A percentile compares a stretch with the other conserved stretches of the same genome.
phyloP scores from a whole-genome alignment of 441 rosid species.

The Pelargonium australe region DNA sequence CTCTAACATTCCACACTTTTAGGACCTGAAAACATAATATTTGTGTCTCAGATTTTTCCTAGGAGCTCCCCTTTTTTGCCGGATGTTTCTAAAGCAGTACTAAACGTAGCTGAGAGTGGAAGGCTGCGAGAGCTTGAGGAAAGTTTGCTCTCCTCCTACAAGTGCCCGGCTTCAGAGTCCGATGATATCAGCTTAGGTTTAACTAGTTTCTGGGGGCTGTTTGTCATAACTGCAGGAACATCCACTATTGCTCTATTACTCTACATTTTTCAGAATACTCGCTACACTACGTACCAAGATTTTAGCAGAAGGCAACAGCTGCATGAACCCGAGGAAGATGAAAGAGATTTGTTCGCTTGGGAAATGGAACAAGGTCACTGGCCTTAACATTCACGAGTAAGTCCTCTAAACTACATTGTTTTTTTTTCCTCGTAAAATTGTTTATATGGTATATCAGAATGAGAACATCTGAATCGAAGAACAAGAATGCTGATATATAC shows the following conservation, averaged over 20 bases:
- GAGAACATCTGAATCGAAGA: too few relatives aligned
- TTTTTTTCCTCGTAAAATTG: too few relatives aligned
- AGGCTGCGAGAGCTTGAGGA: constrained; percentile 11
- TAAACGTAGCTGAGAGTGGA: constrained; percentile 16
- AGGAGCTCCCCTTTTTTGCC: constrained; percentile 17
- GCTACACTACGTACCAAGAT: not conserved
- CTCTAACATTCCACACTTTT: not conserved
- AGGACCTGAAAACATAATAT: not conserved
- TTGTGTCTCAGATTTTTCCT: constrained; percentile 14
- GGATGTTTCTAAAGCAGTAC: constrained; percentile 23
- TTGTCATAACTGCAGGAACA: constrained; percentile 16
- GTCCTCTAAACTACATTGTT: not conserved
- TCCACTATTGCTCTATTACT: constrained; percentile 15
- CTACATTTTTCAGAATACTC: constrained; percentile 5
- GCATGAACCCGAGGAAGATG: constrained; percentile 14
- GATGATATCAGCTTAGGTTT: constrained; percentile 17
- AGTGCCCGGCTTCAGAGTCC: constrained; percentile 4
- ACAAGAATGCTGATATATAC: too few relatives aligned
- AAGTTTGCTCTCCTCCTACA: constrained; percentile 11
- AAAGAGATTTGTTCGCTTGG: not conserved
- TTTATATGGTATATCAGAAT: too few relatives aligned
- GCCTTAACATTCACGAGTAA: not conserved
- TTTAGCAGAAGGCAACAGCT: not conserved
- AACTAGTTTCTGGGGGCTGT: constrained; percentile 20
- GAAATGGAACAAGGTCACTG: not conserved